Evolutionary conservation across 257 asterid genomes (phyloP), one percentile per base, ranked within the genome.

Genomic region (Knoxia roxburghii): DNA sequence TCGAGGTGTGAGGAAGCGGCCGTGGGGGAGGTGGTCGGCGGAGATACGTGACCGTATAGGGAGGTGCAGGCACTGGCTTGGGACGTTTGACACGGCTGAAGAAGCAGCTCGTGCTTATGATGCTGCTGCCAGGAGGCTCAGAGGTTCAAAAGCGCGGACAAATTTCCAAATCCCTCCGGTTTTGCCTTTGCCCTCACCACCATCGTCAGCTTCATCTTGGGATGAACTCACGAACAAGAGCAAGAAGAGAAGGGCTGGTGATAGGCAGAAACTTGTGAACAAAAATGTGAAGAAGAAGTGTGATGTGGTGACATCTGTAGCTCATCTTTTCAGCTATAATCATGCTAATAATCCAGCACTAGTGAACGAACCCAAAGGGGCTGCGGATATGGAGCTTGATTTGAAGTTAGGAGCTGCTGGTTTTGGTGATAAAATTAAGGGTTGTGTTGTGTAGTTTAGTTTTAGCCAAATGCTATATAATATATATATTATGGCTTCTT

Each of bases 1-100:
- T 14, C 64, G 97, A 64, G 97, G 95, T 0, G 96, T 89, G 61
- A 69, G 95, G 46, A 82, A 83, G 81, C 67, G 96, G 91, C 97
- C 96, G 7, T 87, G 97, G 97, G 97, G 96, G 76, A 72, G 95
- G 72, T 90, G 88, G 88, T 90, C 95, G 14, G 97, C 95, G 1
- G 97, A 90, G 87, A 90, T 90, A 30, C 88, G 97, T 11, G 96
- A 90, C 82, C 83, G 96, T 0, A 75, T 90, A 23, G 97, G 96
- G 40, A 79, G 96, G 76, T 90, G 97, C 79, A 85, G 96, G 4
- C 97, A 87, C 82, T 90, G 97, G 96, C 84, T 90, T 0, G 97
- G 97, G 1, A 90, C 97, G 0, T 90, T 90, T 70, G 97, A 90
- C 84, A 90, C 95, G 57, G 86, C 94, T 65, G 96, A 90, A 78